Base-by-base conservation (phyloP, 176 grass and related monocot species). In the Cocos nucifera region DNA sequence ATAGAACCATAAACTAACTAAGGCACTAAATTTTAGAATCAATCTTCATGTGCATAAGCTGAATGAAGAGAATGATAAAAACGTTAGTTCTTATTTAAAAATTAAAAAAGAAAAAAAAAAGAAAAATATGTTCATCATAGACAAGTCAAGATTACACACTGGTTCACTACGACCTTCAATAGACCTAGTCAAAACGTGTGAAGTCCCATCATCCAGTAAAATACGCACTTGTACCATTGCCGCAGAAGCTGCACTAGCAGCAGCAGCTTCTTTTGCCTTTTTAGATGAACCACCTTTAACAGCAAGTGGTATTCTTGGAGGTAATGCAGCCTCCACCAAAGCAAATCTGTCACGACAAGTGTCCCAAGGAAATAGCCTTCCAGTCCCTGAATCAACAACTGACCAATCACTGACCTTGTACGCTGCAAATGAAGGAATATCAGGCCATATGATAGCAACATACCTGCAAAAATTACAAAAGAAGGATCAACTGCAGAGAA, bases 341-440 rank as follows among this genome's bases (percentile, higher is more conserved):
- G 93, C 87, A 73, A 92, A 98, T 80, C 93, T 81, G 67, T 98
- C 93, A 64, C 87, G 76, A 56, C 93, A 98, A 50, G 81, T 80
- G 49, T 98, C 93, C 93, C 93, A 98, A 49, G 93, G 81, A 64
- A 98, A 98, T 28, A 98, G 84, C 67, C 81, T 98, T 50, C 93
- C 93, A 19, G 87, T 92, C 35, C 93, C 93, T 66, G 87, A 85
- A 80, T 98, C 93, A 55, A 89, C 84, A 62, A 89, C 87, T 21
- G 84, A 74, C 87, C 87, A 98, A 79, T 98, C 93, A 80, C 73
- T 87, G 75, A 78, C 87, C 76, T 91, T 98, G 77, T 92, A 98
- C 26, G 92, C 67, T 72, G 75, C 51, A 70, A 98, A 98, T 19
- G 87, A 98, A 68, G 93, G 93, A 63, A 98, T 92, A 72, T 98